These are phyloP conservation scores for Forsythia viridissima DNA, from an alignment of 257 asterid genomes.

Conservation along the genomic window DNA sequence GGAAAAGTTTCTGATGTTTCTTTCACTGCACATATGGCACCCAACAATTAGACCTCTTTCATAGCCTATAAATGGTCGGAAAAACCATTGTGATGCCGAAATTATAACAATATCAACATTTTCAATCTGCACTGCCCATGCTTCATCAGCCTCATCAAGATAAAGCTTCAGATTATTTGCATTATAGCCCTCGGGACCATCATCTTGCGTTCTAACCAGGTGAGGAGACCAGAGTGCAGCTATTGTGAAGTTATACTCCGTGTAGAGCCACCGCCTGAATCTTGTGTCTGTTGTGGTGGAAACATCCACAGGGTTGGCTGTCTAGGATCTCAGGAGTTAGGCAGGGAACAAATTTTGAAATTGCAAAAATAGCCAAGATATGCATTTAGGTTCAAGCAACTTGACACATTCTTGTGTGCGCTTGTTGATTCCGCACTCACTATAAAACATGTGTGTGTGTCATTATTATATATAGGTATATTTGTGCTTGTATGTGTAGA, in stretches of 20 bases:
- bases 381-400: background rate
- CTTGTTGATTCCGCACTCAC: background rate
- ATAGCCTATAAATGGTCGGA: slow-evolving; percentile 45
- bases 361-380: background rate
- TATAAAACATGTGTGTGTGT: background rate
- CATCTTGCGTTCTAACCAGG: slow-evolving; percentile 45
- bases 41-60: slow-evolving; percentile 37
- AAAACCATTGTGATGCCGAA: slow-evolving; percentile 65
- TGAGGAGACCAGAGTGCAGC: slow-evolving; percentile 53
- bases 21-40: slow-evolving; percentile 49
- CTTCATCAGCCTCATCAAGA: slow-evolving; percentile 56
- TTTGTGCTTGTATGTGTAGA: background rate
- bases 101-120: slow-evolving; percentile 50
- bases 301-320: slow-evolving; percentile 53
- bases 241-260: slow-evolving; percentile 52
- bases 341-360: background rate
- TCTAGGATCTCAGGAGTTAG: slow-evolving; percentile 34
- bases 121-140: slow-evolving; percentile 53
- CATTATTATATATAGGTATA: background rate
- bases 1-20: slow-evolving; percentile 36
- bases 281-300: slow-evolving; percentile 41
- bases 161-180: slow-evolving; percentile 52
- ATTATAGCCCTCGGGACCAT: slow-evolving; percentile 36
- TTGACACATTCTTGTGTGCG: background rate
- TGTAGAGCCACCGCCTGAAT: slow-evolving; percentile 48